Evolutionary conservation across 768 basidiomycete species (phyloP).

Genomic region (Pleurotus ostreatus): DNA sequence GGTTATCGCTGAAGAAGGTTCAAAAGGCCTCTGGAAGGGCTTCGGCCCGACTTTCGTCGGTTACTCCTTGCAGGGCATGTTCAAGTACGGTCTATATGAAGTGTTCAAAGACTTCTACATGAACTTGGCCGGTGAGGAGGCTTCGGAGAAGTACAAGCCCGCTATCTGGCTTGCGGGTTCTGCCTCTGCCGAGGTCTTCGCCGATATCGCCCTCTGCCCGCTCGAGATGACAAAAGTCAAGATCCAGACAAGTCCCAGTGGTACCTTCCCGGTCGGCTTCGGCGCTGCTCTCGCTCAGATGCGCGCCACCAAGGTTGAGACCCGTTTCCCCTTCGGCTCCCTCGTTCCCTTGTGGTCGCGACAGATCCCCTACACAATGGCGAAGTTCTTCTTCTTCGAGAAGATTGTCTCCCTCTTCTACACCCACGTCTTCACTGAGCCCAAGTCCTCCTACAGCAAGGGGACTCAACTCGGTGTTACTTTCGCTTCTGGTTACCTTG

Average conservation of each 20-base stretch:
- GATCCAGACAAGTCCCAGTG: slow-evolving; percentile 73
- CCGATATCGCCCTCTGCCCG: slow-evolving; percentile 94
- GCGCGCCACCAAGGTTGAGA: slow-evolving; percentile 60
- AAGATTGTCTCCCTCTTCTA: slow-evolving; percentile 85
- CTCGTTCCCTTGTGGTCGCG: slow-evolving; percentile 86
- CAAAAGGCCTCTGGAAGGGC: slow-evolving; percentile 90
- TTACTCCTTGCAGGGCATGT: slow-evolving; percentile 94
- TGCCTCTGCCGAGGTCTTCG: slow-evolving; percentile 93
- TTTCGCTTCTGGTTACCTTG: slow-evolving; percentile 88
- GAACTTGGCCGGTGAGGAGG: slow-evolving; percentile 86
- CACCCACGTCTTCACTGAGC: slow-evolving; percentile 77
- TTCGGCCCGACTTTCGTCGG: slow-evolving; percentile 91
- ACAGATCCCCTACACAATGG: slow-evolving; percentile 98
- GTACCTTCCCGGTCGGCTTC: slow-evolving; percentile 77
- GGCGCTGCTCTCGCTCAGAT: slow-evolving; percentile 70
- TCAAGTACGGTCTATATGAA: slow-evolving; percentile 99
- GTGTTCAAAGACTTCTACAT: slow-evolving; percentile 92
- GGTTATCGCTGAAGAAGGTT: slow-evolving; percentile 77
- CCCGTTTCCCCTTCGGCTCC: slow-evolving; percentile 83
- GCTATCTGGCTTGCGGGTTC: slow-evolving; percentile 93
- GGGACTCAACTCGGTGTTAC: slow-evolving; percentile 85
- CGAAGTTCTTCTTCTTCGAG: slow-evolving; percentile 97
- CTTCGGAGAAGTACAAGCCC: slow-evolving; percentile 76
- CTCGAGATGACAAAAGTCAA: slow-evolving; percentile 93
- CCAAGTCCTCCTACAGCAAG: slow-evolving; percentile 77